Evolutionary conservation across 2,329 filamentous ascomycete genomes (phyloP).

Genomic region (Penicillium glabrum): DNA sequence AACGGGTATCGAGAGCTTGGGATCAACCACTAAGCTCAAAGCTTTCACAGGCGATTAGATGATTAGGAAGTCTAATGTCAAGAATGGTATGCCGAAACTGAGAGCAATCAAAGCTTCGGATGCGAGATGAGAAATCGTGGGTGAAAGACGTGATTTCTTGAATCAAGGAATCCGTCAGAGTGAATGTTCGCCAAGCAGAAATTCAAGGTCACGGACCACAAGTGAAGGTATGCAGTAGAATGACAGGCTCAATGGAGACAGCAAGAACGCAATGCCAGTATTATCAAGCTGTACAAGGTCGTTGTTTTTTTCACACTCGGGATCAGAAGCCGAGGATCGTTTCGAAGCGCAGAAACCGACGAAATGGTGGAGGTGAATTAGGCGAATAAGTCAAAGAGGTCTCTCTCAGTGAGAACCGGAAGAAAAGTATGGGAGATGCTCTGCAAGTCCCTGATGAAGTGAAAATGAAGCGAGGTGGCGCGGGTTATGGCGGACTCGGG

Average conservation of each 20-base stretch:
- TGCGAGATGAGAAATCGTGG: neutral
- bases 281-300: constrained; percentile 20
- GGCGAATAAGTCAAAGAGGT: constrained; percentile 12
- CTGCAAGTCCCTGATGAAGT: constrained; percentile 35
- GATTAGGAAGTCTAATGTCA: constrained; percentile 29
- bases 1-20: constrained; percentile 18
- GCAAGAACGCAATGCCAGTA: constrained; percentile 9
- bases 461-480: constrained; percentile 22
- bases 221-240: constrained; percentile 19
- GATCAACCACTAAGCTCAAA: constrained; percentile 30
- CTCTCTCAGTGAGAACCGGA: constrained; percentile 8
- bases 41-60: constrained; percentile 28
- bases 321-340: constrained; percentile 5
- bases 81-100: constrained; percentile 10
- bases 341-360: neutral
- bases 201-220: constrained; percentile 17
- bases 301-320: neutral
- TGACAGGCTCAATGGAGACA: constrained; percentile 21
- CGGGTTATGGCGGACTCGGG: constrained; percentile 18
- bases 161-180: neutral
- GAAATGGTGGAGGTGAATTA: constrained; percentile 11
- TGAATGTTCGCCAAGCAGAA: neutral
- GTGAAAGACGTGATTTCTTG: constrained; percentile 11
- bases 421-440: constrained; percentile 32
- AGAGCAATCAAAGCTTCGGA: constrained; percentile 5